Percentiles rank a stretch among this genome's conserved stretches.
Conservation (phyloP, 78 protist species). For the Andalucia godoyi region DNA sequence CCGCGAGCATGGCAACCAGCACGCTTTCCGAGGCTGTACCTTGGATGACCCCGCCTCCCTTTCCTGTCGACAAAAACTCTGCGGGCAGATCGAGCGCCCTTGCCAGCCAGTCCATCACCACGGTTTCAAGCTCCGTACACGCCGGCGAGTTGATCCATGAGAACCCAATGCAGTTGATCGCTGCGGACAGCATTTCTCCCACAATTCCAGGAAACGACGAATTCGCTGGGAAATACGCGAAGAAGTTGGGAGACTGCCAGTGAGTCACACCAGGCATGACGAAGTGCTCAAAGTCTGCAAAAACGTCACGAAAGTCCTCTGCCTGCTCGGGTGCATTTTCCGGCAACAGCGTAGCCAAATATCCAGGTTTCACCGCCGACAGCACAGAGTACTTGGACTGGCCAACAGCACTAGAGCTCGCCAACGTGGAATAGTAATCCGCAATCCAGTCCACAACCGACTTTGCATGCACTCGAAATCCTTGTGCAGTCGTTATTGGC, state of each 20-base stretch:
- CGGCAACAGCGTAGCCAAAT: background rate
- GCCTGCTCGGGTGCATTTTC: background rate
- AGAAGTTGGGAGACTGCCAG: slow-evolving; percentile 42
- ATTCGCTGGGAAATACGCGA: slow-evolving; percentile 40
- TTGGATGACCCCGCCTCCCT: slow-evolving; percentile 50
- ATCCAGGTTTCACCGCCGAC: background rate
- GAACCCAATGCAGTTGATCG: slow-evolving; percentile 7
- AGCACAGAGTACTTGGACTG: background rate
- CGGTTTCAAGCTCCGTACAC: slow-evolving; percentile 35
- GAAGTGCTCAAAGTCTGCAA: background rate
- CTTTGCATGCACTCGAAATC: slow-evolving; percentile 10
- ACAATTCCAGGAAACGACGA: slow-evolving; percentile 16
- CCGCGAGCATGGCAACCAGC: slow-evolving; percentile 13
- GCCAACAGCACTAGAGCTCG: too few species aligned
- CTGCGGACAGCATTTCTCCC: slow-evolving; percentile 23
- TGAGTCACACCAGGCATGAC: slow-evolving; percentile 34
- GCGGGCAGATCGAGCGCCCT: slow-evolving; percentile 1
- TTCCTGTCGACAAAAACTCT: background rate
- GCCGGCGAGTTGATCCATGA: slow-evolving; percentile 21
- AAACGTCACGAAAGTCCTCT: background rate
- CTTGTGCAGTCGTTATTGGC: too few species aligned
- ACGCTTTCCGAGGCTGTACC: slow-evolving; percentile 26
- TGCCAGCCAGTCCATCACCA: slow-evolving; percentile 38
- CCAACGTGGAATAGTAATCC: background rate
- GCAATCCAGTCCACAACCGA: slow-evolving; percentile 17